Evolutionary conservation across 2,329 filamentous ascomycete genomes (phyloP).

Genomic region (Fusarium coicis): DNA sequence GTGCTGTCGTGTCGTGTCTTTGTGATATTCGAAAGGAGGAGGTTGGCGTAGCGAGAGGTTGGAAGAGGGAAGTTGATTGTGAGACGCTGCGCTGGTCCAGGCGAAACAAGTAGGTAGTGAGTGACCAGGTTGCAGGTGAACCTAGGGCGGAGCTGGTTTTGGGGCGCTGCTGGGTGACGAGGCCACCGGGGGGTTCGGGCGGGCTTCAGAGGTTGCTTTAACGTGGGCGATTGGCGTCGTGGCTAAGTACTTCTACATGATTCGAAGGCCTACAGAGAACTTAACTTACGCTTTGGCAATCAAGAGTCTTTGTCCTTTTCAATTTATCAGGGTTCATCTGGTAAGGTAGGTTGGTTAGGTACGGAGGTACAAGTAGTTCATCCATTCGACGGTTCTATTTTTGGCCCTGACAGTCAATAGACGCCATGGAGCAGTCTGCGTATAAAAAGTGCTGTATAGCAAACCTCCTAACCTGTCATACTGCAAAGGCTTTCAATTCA

Average conservation of each 20-base stretch:
- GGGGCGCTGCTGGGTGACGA: conserved; percentile 47
- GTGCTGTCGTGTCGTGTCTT: conserved; percentile 25
- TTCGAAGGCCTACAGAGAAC: neutral
- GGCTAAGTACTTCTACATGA: conserved; percentile 12
- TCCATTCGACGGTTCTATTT: neutral
- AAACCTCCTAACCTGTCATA: neutral
- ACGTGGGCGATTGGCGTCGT: conserved; percentile 8
- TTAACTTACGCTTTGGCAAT: neutral
- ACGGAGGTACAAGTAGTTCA: neutral
- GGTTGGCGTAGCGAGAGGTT: conserved; percentile 41
- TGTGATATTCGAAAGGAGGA: conserved; percentile 39
- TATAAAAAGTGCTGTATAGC: neutral
- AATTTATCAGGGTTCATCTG: neutral
- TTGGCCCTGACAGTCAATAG: neutral
- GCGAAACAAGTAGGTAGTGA: conserved; percentile 42
- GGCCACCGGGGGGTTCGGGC: conserved; percentile 19
- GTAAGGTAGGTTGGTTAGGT: neutral
- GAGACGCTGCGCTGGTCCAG: conserved; percentile 45
- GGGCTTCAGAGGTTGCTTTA: no score
- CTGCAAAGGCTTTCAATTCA: neutral
- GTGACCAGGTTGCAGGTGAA: conserved; percentile 33
- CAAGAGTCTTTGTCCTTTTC: neutral
- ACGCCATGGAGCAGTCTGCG: neutral
- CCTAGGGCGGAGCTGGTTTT: conserved; percentile 19
- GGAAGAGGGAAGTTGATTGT: conserved; percentile 43